Evolutionary conservation across 192 early-diverging fungal genomes (phyloP).

Genomic region (Rhizophagus prolifer): DNA sequence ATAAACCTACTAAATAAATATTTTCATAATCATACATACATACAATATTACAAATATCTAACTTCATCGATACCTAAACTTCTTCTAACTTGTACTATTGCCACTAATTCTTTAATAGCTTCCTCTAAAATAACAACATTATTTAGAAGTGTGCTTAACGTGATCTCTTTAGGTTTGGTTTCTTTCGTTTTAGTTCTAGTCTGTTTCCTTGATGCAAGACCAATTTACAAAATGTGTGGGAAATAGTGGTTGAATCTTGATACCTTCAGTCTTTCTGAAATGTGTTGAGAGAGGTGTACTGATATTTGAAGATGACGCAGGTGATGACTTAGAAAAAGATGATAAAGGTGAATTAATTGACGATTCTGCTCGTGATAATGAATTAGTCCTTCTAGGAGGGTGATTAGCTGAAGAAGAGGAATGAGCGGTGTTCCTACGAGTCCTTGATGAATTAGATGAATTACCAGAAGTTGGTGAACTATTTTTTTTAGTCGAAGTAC

Average conservation of each 20-base stretch:
- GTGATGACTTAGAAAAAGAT: constrained; percentile 6
- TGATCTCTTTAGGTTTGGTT: constrained; percentile 47
- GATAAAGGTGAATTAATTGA: constrained; percentile 10
- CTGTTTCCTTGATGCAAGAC: constrained; percentile 36
- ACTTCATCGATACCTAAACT: constrained; percentile 73
- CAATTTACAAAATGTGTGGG: constrained; percentile 51
- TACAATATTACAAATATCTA: constrained; percentile 38
- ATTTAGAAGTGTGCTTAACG: constrained; percentile 66
- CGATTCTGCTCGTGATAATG: not conserved
- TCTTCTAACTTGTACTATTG: constrained; percentile 75
- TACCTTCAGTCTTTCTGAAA: constrained; percentile 38
- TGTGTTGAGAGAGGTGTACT: constrained; percentile 33
- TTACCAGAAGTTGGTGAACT: not conserved
- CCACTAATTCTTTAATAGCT: constrained; percentile 87
- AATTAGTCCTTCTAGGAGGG: constrained; percentile 11
- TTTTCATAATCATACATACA: too few relatives aligned
- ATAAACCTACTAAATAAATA: too few relatives aligned
- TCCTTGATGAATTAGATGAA: not conserved
- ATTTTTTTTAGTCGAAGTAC: constrained; percentile 24
- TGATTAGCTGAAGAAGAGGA: not conserved
- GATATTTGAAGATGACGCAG: constrained; percentile 23
- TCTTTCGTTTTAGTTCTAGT: constrained; percentile 34
- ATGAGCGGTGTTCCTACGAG: not conserved
- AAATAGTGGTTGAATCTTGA: constrained; percentile 56
- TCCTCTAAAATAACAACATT: constrained; percentile 94